Conservation (phyloP, 2,329 filamentous ascomycete species). For the Pestalotiopsis sp. region DNA sequence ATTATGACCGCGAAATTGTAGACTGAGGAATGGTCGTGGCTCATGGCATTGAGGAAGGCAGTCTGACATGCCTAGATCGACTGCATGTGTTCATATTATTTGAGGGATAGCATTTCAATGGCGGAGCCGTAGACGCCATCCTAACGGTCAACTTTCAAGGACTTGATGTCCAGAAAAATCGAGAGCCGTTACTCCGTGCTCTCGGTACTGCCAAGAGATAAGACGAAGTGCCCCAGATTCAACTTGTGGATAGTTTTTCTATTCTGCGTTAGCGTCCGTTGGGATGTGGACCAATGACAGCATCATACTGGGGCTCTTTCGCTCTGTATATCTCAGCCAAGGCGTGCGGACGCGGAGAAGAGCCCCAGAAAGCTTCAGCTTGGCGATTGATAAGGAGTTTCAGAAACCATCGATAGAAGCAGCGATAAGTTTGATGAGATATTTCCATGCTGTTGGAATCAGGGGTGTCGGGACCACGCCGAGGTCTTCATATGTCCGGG, state of each 20-base stretch:
- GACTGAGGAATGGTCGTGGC: too few species aligned
- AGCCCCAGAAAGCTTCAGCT: background rate
- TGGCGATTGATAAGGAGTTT: background rate
- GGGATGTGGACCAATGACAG: background rate
- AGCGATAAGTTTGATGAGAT: background rate
- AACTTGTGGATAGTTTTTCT: conserved; percentile 9
- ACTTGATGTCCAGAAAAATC: too few species aligned
- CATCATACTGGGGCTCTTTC: background rate
- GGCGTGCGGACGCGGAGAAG: background rate
- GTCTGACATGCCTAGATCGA: too few species aligned
- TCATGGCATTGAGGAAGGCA: too few species aligned
- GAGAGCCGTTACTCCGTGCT: background rate
- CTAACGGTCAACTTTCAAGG: background rate
- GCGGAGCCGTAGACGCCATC: background rate
- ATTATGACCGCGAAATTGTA: too few species aligned
- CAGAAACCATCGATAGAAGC: background rate
- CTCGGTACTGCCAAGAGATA: conserved; percentile 6
- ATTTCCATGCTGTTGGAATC: conserved; percentile 4
- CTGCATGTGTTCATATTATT: too few species aligned
- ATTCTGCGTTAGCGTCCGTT: background rate
- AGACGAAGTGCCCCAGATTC: background rate
- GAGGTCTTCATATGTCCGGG: background rate
- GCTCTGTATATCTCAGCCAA: background rate
- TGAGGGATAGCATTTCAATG: background rate
- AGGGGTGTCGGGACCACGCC: background rate